Conservation (phyloP, 192 early-diverging fungal genomes). For the Coemansia sp. region DNA sequence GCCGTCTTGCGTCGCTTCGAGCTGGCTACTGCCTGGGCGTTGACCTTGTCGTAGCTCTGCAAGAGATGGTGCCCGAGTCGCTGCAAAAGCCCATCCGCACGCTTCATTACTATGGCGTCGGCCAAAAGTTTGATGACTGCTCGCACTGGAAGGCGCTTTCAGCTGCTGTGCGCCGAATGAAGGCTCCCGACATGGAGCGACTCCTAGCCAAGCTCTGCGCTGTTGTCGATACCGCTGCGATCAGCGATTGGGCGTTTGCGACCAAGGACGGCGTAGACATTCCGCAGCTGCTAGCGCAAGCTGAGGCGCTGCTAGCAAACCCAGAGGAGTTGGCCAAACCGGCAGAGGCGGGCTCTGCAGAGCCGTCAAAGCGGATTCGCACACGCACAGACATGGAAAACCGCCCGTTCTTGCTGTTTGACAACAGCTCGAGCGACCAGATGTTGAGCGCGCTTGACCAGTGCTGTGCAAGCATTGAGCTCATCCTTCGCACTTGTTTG, state of each 20-base stretch:
- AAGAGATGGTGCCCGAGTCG: conserved; percentile 45
- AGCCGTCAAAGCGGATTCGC: conserved; percentile 28
- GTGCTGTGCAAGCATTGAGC: conserved; percentile 34
- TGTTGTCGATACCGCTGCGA: neutral
- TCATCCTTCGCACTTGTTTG: conserved; percentile 40
- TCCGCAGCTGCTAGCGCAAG: conserved; percentile 12
- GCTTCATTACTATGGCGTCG: conserved; percentile 68
- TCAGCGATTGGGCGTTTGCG: conserved; percentile 27
- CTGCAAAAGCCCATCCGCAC: conserved; percentile 63
- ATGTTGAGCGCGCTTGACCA: conserved; percentile 35
- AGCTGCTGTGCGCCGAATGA: conserved; percentile 44
- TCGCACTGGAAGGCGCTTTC: conserved; percentile 50
- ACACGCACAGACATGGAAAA: conserved; percentile 51
- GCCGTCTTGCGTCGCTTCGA: conserved; percentile 60
- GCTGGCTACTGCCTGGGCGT: conserved; percentile 64
- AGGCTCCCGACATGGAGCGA: conserved; percentile 35
- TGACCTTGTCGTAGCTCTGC: conserved; percentile 61
- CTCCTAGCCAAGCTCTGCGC: conserved; percentile 21
- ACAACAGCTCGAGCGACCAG: conserved; percentile 43
- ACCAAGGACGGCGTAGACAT: conserved; percentile 16
- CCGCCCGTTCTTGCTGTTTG: conserved; percentile 48
- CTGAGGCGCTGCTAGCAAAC: conserved; percentile 12
- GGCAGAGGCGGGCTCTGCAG: neutral
- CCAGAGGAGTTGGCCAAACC: neutral
- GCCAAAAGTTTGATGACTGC: conserved; percentile 41